Base-by-base conservation (phyloP, 495 filamentous ascomycete genomes). In the Immersiella caudata region DNA sequence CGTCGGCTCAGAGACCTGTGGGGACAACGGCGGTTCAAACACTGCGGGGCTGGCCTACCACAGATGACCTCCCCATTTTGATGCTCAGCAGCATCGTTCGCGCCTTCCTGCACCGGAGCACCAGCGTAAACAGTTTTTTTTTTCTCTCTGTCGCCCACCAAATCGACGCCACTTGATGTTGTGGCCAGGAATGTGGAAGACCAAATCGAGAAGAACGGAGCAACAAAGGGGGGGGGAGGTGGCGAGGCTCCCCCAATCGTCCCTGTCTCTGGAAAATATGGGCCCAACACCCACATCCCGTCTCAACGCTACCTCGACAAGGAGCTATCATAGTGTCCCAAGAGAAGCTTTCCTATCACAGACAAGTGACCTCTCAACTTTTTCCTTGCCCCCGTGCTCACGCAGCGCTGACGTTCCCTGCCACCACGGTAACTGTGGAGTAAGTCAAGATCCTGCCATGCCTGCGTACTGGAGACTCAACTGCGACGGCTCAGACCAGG, bases 21-120 rank as follows among this genome's bases (percentile, higher is more conserved):
- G 63, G 36, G 63, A 65, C 50, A 57, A 54, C 49, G 52, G 63
- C 51, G 63, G 63, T 65, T 64, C 63, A 57, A 57, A 26, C 51
- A 40, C 20, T 65, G 62, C 51, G 62, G 63, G 50, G 29, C 63
- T 26, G 33, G 54, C 35, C 27, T 40, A 27, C 52, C 21, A 33
- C 22, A 21, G 26, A 35, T 12, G 9, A 46, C 40, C 40, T 14
- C 40, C 40, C 20, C 20, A 58, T 58, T 59, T 24, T 59, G 56
- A 29, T 33, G 25, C 56, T 59, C 56, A 27, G 22, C 24, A 26
- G 24, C 26, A 33, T 26, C 21, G 20, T 26, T 27, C 56, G 56
- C 56, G 56, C 56, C 56, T 59, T 59, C 56, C 56, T 59, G 56
- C 24, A 59, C 6, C 26, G 56, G 56, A 33, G 56, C 11, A 33